Conservation (phyloP, 2,329 filamentous ascomycete genomes). For the Botrytis paeoniae region DNA sequence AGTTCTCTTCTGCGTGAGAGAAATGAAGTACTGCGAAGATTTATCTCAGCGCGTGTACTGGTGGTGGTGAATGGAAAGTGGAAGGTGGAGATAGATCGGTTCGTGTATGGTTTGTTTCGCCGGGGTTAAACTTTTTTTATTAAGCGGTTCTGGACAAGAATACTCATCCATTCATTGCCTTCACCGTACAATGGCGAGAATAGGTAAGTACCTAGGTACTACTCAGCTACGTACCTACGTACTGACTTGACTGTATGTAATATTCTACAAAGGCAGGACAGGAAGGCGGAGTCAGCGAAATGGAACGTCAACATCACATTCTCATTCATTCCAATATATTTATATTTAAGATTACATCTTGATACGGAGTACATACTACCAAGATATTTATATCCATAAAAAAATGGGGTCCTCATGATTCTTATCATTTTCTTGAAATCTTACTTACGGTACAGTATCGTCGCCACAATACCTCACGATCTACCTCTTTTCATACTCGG, state of each 20-base stretch:
- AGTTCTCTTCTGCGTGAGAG: background rate
- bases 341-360: background rate
- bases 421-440: background rate
- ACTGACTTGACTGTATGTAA: background rate
- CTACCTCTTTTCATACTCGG: background rate
- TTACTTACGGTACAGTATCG: background rate
- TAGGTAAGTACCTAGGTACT: background rate
- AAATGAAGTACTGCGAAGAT: slow-evolving; percentile 2
- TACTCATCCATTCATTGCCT: background rate
- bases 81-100: slow-evolving; percentile 3
- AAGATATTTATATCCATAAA: background rate
- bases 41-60: slow-evolving; percentile 13
- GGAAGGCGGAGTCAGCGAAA: slow-evolving; percentile 1
- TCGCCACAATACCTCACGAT: background rate
- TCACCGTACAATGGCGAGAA: background rate
- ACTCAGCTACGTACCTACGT: background rate
- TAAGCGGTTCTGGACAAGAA: background rate
- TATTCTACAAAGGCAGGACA: background rate
- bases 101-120: background rate
- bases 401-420: background rate
- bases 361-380: background rate
- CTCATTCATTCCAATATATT: background rate
- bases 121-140: background rate
- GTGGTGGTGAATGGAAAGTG: background rate
- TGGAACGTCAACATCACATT: background rate